Percentiles rank a stretch among this genome's conserved stretches.
Conservation (phyloP, 1,284 basidiomycete genomes). For the Cutaneotrichosporon sp. region DNA sequence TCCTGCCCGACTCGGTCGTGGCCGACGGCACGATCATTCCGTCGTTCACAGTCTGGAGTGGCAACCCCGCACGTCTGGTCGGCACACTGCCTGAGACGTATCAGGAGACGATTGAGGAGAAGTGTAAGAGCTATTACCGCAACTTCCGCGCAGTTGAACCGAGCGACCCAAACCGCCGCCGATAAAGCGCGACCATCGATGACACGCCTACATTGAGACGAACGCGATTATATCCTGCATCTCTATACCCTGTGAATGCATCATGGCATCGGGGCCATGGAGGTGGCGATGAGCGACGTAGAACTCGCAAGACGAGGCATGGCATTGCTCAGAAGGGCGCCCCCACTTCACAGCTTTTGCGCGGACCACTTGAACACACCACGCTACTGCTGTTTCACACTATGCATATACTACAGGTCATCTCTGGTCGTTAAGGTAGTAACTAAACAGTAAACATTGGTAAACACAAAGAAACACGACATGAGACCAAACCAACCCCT, state of each 20-base stretch:
- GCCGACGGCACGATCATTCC: slow-evolving; percentile 91
- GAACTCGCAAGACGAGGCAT: no score
- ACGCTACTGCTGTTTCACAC: no score
- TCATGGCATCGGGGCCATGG: no score
- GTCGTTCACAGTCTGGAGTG: slow-evolving; percentile 75
- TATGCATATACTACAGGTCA: neutral
- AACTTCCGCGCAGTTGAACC: slow-evolving; percentile 54
- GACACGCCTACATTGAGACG: neutral
- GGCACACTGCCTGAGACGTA: slow-evolving; percentile 86
- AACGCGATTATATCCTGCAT: slow-evolving; percentile 5
- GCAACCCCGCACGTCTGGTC: slow-evolving; percentile 78
- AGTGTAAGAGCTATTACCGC: slow-evolving; percentile 70
- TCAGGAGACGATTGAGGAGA: slow-evolving; percentile 70
- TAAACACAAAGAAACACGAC: no score
- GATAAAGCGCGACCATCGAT: neutral
- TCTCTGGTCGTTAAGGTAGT: neutral
- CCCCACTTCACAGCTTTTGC: no score
- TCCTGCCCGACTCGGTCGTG: slow-evolving; percentile 72
- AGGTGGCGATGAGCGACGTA: no score
- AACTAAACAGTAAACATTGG: no score
- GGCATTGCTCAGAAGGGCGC: no score
- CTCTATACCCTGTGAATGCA: slow-evolving; percentile 1
- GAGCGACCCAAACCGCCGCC: neutral
- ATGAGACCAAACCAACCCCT: no score
- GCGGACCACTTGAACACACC: no score